Conservation (phyloP, 345 rosid genomes). For the Mercurialis annua region DNA sequence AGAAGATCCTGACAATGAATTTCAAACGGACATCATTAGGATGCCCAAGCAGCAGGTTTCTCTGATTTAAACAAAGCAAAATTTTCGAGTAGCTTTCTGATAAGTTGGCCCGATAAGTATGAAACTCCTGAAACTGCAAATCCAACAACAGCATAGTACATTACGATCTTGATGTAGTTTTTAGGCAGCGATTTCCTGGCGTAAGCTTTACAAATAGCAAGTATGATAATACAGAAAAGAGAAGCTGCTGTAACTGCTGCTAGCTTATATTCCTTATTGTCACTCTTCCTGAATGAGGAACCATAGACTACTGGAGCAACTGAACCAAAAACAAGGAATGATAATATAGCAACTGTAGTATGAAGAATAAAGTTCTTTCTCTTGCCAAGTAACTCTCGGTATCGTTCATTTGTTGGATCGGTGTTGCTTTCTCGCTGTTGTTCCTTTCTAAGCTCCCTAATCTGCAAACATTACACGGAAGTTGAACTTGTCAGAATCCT, state of each 20-base stretch:
- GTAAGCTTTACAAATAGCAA: constrained; percentile 24
- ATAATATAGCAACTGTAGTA: constrained; percentile 15
- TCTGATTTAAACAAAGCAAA: constrained; percentile 9
- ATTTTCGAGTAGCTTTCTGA: constrained; percentile 8
- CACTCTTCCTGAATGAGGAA: constrained; percentile 11
- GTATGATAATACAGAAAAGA: constrained; percentile 16
- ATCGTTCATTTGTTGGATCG: constrained; percentile 7
- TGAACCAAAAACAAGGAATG: constrained; percentile 19
- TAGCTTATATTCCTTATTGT: constrained; percentile 17
- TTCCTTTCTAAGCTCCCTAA: constrained; percentile 14
- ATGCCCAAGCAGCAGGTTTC: constrained; percentile 6
- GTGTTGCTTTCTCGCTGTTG: constrained; percentile 1
- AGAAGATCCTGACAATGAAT: neutral
- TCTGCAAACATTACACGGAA: constrained; percentile 12
- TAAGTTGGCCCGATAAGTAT: constrained; percentile 1
- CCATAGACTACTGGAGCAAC: constrained; percentile 20
- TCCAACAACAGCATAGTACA: neutral
- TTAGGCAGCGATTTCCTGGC: constrained; percentile 2
- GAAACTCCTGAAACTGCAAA: constrained; percentile 13
- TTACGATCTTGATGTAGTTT: neutral
- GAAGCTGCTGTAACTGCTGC: constrained; percentile 16
- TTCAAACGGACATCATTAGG: constrained; percentile 6
- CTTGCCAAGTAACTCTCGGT: constrained; percentile 11
- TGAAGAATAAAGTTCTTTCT: constrained; percentile 15
- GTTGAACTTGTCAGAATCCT: neutral